Conservation (phyloP, 2,329 filamentous ascomycete genomes). For the Ascochyta lentis region DNA sequence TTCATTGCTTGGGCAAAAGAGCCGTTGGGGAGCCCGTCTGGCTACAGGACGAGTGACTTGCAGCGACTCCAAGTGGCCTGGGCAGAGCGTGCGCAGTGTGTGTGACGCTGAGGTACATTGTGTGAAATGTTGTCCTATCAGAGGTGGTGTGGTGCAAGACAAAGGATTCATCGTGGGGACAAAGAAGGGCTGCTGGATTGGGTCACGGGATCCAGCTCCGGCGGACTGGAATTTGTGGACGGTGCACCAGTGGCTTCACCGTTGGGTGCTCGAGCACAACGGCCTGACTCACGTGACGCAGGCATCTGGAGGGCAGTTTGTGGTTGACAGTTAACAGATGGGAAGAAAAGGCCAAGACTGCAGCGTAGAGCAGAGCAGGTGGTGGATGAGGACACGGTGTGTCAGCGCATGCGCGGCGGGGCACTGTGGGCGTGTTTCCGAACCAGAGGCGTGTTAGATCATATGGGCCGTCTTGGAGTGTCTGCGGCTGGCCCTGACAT, state of each 20-base stretch:
- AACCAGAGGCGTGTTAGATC: not conserved
- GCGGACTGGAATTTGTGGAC: slow-evolving; percentile 11
- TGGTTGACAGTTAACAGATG: no score
- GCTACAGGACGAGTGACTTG: not conserved
- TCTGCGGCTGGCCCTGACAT: not conserved
- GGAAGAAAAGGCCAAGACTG: no score
- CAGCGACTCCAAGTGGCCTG: not conserved
- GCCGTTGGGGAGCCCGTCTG: slow-evolving; percentile 8
- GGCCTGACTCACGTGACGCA: slow-evolving; percentile 5
- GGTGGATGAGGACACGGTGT: not conserved
- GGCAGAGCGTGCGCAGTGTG: not conserved
- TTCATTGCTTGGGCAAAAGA: slow-evolving; percentile 4
- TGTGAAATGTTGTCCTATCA: slow-evolving; percentile 2
- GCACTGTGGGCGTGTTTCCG: slow-evolving; percentile 9
- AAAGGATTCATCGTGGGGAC: not conserved
- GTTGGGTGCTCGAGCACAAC: slow-evolving; percentile 3
- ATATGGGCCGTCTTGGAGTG: not conserved
- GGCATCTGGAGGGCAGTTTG: not conserved
- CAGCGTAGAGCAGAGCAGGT: no score
- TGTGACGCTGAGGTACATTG: not conserved
- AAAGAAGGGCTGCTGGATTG: not conserved
- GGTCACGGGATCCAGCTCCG: slow-evolving; percentile 10
- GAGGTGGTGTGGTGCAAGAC: not conserved
- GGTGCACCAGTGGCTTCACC: slow-evolving; percentile 3
- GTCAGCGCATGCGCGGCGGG: not conserved